Percentiles rank a stretch among this genome's conserved stretches.
Evolutionary conservation across 148 eudicot species (phyloP).

Genomic region (Agrostemma githago): DNA sequence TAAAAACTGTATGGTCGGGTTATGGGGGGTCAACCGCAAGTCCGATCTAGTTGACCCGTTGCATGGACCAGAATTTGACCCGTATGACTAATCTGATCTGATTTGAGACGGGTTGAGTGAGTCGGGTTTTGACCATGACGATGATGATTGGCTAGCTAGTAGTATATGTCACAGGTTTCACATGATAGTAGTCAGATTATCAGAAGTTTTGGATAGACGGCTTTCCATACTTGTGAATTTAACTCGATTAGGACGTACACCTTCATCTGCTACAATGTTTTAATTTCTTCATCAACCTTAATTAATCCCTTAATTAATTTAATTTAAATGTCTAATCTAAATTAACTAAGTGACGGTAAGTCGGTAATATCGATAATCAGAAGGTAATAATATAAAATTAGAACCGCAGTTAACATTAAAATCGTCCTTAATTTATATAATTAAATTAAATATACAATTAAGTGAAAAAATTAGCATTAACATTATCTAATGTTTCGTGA

Average conservation of each 20-base stretch:
- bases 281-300: not conserved
- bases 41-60: no score
- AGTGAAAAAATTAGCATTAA: no score
- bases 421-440: no score
- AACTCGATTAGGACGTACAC: constrained; percentile 18
- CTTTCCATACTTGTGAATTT: constrained; percentile 30
- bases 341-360: not conserved
- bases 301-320: not conserved
- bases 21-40: no score
- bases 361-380: not conserved
- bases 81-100: no score
- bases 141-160: not conserved
- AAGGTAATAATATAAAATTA: no score
- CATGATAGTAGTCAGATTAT: constrained; percentile 23
- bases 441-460: no score
- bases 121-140: no score
- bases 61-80: no score
- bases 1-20: no score
- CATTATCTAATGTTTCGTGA: no score
- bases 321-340: no score
- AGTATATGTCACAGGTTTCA: constrained; percentile 14
- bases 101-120: not conserved
- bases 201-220: not conserved
- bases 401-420: not conserved
- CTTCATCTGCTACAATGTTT: not conserved